These are phyloP conservation scores for Cyberlindnera veronae DNA, from an alignment of 805 yeast genomes.

Conservation along the genomic window DNA sequence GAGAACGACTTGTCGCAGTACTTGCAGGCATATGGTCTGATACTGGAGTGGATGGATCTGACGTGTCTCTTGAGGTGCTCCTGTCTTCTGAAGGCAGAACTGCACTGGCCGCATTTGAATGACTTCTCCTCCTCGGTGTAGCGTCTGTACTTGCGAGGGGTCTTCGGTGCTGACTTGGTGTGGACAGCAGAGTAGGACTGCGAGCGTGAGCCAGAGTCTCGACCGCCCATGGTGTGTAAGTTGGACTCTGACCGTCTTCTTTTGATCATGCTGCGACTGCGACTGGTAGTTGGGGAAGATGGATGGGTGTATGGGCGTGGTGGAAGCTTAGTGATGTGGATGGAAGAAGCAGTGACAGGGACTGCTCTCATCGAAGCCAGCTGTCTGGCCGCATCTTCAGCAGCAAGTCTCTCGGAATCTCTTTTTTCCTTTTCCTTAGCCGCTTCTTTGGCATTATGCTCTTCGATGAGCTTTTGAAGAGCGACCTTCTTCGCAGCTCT, in stretches of 20 bases:
- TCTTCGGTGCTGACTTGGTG: not conserved
- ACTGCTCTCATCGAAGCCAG: no score
- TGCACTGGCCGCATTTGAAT: slow-evolving; percentile 60
- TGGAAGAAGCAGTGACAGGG: no score
- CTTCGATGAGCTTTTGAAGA: no score
- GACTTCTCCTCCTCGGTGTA: slow-evolving; percentile 45
- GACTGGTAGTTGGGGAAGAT: no score
- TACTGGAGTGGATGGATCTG: slow-evolving; percentile 67
- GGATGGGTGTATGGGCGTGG: no score
- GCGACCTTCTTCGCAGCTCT: no score
- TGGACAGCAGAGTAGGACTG: not conserved
- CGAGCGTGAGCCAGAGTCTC: not conserved
- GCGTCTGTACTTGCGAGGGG: no score
- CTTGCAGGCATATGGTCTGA: slow-evolving; percentile 63
- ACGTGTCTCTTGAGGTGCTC: slow-evolving; percentile 75
- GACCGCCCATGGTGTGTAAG: not conserved
- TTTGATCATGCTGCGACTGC: slow-evolving; percentile 14
- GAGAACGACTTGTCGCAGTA: slow-evolving; percentile 63
- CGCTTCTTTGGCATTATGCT: no score
- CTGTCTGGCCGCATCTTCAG: no score
- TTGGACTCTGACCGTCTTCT: slow-evolving; percentile 26
- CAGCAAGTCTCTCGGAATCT: no score
- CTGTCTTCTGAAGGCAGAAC: slow-evolving; percentile 63
- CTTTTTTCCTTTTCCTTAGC: no score
- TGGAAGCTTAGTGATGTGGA: no score